Evolutionary conservation across 1,284 basidiomycete genomes (phyloP).

Genomic region (Sporisorium scitamineum): DNA sequence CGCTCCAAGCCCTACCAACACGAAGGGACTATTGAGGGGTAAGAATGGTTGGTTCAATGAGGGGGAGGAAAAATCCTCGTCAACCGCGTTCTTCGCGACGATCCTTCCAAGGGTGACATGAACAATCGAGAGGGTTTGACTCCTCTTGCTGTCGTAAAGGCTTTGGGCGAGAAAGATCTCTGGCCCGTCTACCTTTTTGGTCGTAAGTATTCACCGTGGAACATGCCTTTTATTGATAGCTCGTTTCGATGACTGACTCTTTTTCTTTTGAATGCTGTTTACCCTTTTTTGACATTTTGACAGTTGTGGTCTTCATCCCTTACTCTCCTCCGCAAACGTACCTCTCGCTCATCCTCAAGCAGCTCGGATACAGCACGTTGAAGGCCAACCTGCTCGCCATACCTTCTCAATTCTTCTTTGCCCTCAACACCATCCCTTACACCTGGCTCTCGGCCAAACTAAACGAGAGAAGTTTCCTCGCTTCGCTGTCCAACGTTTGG

Average conservation of each 20-base stretch:
- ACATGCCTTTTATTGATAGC: not conserved
- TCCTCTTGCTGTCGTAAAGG: slow-evolving; percentile 46
- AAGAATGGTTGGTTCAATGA: slow-evolving; percentile 76
- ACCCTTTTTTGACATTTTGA: not conserved
- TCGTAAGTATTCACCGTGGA: slow-evolving; percentile 21
- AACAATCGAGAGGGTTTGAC: slow-evolving; percentile 78
- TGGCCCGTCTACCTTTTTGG: slow-evolving; percentile 79
- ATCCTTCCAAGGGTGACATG: slow-evolving; percentile 78
- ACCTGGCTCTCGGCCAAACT: slow-evolving; percentile 28
- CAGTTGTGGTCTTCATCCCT: slow-evolving; percentile 39
- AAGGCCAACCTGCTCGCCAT: slow-evolving; percentile 58
- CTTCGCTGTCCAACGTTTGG: slow-evolving; percentile 39
- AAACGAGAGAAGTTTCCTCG: slow-evolving; percentile 30
- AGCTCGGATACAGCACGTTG: slow-evolving; percentile 49
- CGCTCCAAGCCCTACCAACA: slow-evolving; percentile 41
- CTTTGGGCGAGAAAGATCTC: slow-evolving; percentile 76
- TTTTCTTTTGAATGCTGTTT: not conserved
- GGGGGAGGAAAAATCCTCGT: slow-evolving; percentile 74
- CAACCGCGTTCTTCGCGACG: slow-evolving; percentile 77
- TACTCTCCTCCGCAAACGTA: slow-evolving; percentile 34
- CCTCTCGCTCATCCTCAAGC: slow-evolving; percentile 46
- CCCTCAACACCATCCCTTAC: slow-evolving; percentile 42
- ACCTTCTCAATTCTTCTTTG: slow-evolving; percentile 47
- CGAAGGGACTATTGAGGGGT: slow-evolving; percentile 19
- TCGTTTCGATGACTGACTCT: slow-evolving; percentile 9